phyloP scores from a whole-genome alignment of 2,329 filamentous ascomycete species.

The Neofusicoccum cordaticola region DNA sequence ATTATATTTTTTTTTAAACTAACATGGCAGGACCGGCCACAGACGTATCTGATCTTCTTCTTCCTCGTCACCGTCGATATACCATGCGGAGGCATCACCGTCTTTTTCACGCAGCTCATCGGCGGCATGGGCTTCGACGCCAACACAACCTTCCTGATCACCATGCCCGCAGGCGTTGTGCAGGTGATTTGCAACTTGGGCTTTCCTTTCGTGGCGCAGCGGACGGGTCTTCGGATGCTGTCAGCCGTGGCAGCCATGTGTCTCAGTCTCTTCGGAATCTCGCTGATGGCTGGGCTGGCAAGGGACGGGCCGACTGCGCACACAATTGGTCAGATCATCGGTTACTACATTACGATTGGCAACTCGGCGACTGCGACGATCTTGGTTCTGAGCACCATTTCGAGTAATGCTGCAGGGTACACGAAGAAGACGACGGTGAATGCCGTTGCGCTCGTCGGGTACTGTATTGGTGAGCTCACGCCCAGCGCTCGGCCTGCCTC shows the following conservation, averaged over 20 bases:
- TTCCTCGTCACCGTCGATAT: not conserved
- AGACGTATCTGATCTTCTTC: not conserved
- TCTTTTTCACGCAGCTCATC: not conserved
- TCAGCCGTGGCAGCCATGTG: not conserved
- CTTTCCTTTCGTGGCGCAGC: not conserved
- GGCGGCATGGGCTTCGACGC: not conserved
- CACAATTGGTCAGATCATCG: not conserved
- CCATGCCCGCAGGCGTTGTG: not conserved
- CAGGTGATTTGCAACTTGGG: not conserved
- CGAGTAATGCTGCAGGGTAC: not conserved
- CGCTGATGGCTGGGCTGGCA: not conserved
- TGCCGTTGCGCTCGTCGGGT: not conserved
- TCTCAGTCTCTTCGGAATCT: not conserved
- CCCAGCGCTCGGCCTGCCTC: not conserved
- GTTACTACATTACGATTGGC: not conserved
- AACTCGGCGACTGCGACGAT: not conserved
- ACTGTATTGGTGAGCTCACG: not conserved
- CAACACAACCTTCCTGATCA: not conserved
- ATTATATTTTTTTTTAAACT: too few relatives aligned
- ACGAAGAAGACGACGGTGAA: slow-evolving; percentile 6
- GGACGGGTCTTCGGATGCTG: not conserved
- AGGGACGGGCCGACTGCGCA: not conserved
- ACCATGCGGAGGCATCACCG: not conserved
- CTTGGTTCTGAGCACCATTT: not conserved
- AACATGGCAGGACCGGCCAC: too few relatives aligned